These are phyloP conservation scores for Termitomyces sp. DNA, from an alignment of 768 basidiomycete species.

Conservation along the genomic window DNA sequence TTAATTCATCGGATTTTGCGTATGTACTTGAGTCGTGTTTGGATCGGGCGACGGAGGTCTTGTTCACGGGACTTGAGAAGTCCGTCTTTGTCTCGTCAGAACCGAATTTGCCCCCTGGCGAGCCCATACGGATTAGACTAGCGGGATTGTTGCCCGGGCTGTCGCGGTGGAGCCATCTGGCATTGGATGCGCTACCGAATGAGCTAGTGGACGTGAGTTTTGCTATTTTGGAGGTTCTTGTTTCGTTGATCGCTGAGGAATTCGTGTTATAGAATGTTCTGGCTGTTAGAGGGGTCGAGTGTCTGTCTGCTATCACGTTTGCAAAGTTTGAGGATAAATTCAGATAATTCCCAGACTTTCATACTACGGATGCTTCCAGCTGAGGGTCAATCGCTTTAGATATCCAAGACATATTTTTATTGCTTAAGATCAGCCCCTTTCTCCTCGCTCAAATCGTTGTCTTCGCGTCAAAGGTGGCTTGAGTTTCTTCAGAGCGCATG, in stretches of 20 bases:
- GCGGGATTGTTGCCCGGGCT: conserved; percentile 82
- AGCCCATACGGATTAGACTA: conserved; percentile 58
- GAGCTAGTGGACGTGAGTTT: conserved; percentile 79
- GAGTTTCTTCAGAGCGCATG: too few relatives aligned
- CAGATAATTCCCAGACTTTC: conserved; percentile 14
- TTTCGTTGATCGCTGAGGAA: not conserved
- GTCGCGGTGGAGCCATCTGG: conserved; percentile 72
- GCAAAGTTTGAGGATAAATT: conserved; percentile 56
- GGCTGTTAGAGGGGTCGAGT: conserved; percentile 60
- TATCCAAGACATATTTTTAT: too few relatives aligned
- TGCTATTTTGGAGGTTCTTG: not conserved
- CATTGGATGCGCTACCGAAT: conserved; percentile 69
- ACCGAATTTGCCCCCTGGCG: conserved; percentile 20
- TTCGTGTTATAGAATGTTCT: conserved; percentile 49
- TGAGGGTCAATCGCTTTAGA: too few relatives aligned
- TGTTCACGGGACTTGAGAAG: conserved; percentile 63
- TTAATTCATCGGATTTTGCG: conserved; percentile 69
- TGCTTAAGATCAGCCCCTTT: too few relatives aligned
- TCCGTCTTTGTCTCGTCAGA: conserved; percentile 52
- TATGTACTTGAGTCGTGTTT: conserved; percentile 71
- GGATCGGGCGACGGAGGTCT: conserved; percentile 61
- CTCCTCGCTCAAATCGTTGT: too few relatives aligned
- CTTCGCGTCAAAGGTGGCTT: too few relatives aligned
- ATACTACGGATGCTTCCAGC: not conserved
- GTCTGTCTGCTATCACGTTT: conserved; percentile 73